Evolutionary conservation across 805 yeast species (phyloP).

Genomic region (Trichomonascus vanleenenianus): DNA sequence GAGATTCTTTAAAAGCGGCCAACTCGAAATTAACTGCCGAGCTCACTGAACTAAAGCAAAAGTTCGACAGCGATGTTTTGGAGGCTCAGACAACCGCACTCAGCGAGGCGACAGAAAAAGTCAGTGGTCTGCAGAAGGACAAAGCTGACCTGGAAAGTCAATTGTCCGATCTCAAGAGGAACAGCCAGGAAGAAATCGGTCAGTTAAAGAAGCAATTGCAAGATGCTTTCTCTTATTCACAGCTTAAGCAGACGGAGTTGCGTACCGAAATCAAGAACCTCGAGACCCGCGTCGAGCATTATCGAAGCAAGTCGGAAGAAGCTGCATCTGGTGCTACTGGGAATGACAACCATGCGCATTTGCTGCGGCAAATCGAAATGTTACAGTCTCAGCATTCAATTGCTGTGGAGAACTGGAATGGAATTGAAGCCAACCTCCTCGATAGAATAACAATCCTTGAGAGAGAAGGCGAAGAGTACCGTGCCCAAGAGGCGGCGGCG

Average conservation of each 20-base stretch:
- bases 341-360: constrained; percentile 29
- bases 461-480: constrained; percentile 14
- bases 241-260: constrained; percentile 22
- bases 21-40: constrained; percentile 20
- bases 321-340: constrained; percentile 14
- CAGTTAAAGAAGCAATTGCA: constrained; percentile 23
- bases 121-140: constrained; percentile 23
- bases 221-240: constrained; percentile 12
- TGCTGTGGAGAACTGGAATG: constrained; percentile 76
- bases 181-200: constrained; percentile 15
- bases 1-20: constrained; percentile 11
- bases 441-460: constrained; percentile 34
- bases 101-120: constrained; percentile 21
- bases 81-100: constrained; percentile 25
- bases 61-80: constrained; percentile 22
- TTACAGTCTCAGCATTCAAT: constrained; percentile 65
- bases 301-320: constrained; percentile 56
- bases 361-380: constrained; percentile 39
- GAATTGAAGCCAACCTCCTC: constrained; percentile 61
- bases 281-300: constrained; percentile 62
- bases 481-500: constrained; percentile 14
- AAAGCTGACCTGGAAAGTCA: constrained; percentile 27
- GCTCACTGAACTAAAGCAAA: constrained; percentile 20
- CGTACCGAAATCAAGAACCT: constrained; percentile 35
- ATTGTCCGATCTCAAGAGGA: constrained; percentile 29